phyloP scores from a whole-genome alignment of 1,139 yeast species.

The Protomyces gravidus region DNA sequence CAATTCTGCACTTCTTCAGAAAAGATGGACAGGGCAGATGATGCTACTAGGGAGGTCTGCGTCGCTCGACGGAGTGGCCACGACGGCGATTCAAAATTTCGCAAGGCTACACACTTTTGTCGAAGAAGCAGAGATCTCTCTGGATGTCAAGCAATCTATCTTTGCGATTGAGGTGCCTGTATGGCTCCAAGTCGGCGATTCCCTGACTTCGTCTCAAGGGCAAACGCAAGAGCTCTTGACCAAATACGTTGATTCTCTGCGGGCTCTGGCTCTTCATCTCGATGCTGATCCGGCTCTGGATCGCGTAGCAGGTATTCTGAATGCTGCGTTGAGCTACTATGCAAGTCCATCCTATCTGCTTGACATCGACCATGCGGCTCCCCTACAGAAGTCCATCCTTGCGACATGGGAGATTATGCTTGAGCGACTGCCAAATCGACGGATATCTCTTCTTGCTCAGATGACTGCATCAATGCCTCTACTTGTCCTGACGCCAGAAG shows the following conservation, averaged over 20 bases:
- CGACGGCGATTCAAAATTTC: neutral
- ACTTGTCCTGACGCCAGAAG: neutral
- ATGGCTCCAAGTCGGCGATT: neutral
- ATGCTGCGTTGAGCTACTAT: slow-evolving; percentile 4
- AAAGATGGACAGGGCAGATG: neutral
- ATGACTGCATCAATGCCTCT: neutral
- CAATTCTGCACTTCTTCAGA: neutral
- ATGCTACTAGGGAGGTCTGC: neutral
- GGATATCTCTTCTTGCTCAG: neutral
- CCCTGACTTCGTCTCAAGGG: neutral
- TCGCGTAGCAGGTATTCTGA: neutral
- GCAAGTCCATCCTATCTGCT: slow-evolving; percentile 22
- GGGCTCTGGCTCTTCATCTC: neutral
- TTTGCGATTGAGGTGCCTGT: neutral
- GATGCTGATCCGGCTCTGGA: neutral
- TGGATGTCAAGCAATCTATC: neutral
- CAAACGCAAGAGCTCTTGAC: neutral
- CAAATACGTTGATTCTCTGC: slow-evolving; percentile 5
- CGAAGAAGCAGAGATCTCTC: neutral
- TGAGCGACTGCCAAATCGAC: neutral
- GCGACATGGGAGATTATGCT: neutral
- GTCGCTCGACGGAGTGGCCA: neutral
- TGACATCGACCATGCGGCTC: slow-evolving; percentile 23
- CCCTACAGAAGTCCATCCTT: slow-evolving; percentile 10
- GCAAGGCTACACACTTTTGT: neutral